These are phyloP conservation scores for Blastomyces parvus DNA, from an alignment of 2,329 filamentous ascomycete genomes.

Conservation along the genomic window DNA sequence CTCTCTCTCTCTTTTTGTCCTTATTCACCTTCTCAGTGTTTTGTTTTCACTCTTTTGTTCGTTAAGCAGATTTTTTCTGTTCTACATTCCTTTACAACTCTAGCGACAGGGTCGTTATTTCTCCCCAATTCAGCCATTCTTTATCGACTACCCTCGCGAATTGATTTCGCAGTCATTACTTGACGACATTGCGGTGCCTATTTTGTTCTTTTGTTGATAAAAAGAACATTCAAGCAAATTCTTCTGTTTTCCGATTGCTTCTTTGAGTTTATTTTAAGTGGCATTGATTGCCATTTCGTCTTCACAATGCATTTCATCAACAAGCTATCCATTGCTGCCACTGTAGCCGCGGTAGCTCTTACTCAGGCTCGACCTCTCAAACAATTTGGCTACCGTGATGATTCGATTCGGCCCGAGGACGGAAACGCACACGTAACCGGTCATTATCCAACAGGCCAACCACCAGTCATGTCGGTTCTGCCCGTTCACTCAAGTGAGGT, in stretches of 20 bases:
- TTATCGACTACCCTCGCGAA: slow-evolving; percentile 22
- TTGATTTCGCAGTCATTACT: slow-evolving; percentile 27
- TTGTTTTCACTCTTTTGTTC: slow-evolving; percentile 13
- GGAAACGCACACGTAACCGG: slow-evolving; percentile 7
- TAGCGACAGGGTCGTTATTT: slow-evolving; percentile 11
- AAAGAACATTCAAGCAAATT: slow-evolving; percentile 10
- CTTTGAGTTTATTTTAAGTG: slow-evolving; percentile 8
- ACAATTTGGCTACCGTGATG: slow-evolving; percentile 10
- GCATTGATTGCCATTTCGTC: slow-evolving; percentile 20
- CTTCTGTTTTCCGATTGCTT: slow-evolving; percentile 8
- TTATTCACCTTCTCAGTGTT: slow-evolving; percentile 12
- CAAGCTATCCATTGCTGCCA: slow-evolving; percentile 29
- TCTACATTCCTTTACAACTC: slow-evolving; percentile 7
- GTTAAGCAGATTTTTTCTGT: slow-evolving; percentile 13
- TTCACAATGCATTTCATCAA: slow-evolving; percentile 30
- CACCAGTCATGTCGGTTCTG: not conserved
- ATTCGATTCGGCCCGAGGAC: not conserved
- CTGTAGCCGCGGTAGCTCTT: slow-evolving; percentile 29
- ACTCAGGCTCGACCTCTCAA: slow-evolving; percentile 26
- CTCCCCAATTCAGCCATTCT: slow-evolving; percentile 14
- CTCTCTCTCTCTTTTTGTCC: slow-evolving; percentile 16
- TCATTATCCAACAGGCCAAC: not conserved
- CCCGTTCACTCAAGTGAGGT: not conserved
- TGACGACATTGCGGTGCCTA: slow-evolving; percentile 5
- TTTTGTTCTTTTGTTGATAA: slow-evolving; percentile 14